Percentiles rank a stretch among this genome's conserved stretches.
Conservation (phyloP, 2,329 filamentous ascomycete species). For the Pseudovirgaria hyperparasitica region DNA sequence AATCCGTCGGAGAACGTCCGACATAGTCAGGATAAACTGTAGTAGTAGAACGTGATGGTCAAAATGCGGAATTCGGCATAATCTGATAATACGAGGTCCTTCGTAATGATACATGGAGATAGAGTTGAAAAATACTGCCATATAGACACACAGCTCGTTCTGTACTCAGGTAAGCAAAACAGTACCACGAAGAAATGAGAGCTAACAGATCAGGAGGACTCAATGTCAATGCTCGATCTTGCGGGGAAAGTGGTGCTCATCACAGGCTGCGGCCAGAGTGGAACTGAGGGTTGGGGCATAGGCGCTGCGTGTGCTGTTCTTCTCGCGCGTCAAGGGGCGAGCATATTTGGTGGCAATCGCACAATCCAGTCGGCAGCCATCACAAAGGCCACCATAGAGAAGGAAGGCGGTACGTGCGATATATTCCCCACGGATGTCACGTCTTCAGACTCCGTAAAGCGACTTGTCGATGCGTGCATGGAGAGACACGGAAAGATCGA, state of each 20-base stretch:
- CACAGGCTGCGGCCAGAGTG: constrained; percentile 6
- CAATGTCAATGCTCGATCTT: constrained; percentile 6
- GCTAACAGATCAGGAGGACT: too few relatives aligned
- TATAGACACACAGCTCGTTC: too few relatives aligned
- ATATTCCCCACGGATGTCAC: constrained; percentile 3
- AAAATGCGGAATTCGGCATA: too few relatives aligned
- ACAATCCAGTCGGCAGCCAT: constrained; percentile 2
- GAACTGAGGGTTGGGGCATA: constrained; percentile 6
- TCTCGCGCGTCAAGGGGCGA: constrained; percentile 5
- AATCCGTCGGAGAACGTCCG: too few relatives aligned
- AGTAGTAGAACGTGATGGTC: too few relatives aligned
- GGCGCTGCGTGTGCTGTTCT: constrained; percentile 6
- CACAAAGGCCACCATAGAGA: constrained; percentile 1
- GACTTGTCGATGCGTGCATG: constrained; percentile 1
- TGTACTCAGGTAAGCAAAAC: too few relatives aligned
- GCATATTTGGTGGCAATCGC: constrained; percentile 6
- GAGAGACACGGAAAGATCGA: constrained; percentile 37
- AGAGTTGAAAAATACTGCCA: too few relatives aligned
- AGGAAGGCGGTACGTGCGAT: constrained; percentile 4
- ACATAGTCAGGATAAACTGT: too few relatives aligned
- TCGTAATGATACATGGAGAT: too few relatives aligned
- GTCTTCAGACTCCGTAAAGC: constrained; percentile 1
- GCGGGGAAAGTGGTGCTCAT: constrained; percentile 6
- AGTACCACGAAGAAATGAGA: too few relatives aligned
- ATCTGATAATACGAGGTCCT: too few relatives aligned